Conservation (phyloP, 139 green algal species). For the Tetratostichococcus sp. region DNA sequence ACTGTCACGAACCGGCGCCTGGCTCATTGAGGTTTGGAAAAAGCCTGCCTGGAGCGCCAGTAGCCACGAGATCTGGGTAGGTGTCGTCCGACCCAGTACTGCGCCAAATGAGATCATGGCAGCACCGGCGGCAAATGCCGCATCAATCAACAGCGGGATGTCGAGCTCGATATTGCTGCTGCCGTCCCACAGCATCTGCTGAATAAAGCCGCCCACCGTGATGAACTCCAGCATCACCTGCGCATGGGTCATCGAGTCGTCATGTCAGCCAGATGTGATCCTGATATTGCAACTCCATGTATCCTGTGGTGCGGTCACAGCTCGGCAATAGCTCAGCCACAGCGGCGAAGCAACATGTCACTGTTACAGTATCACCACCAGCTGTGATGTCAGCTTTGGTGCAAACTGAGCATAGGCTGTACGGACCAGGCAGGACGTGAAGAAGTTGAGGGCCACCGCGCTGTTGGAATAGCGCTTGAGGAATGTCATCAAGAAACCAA, state of each 20-base stretch:
- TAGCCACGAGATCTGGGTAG: conserved; percentile 50
- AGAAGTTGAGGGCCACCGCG: conserved; percentile 56
- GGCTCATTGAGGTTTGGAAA: too few species aligned
- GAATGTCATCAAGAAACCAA: conserved; percentile 62
- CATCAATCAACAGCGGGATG: conserved; percentile 51
- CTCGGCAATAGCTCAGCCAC: too few species aligned
- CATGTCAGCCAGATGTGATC: too few species aligned
- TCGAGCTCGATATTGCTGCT: conserved; percentile 39
- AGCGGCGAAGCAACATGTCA: too few species aligned
- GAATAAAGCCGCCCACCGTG: conserved; percentile 11
- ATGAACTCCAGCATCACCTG: conserved; percentile 42
- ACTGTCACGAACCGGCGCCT: too few species aligned
- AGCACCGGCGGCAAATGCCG: conserved; percentile 36
- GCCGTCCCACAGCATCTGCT: conserved; percentile 23
- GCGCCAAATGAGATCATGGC: conserved; percentile 66
- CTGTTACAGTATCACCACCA: too few species aligned
- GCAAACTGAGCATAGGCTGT: neutral
- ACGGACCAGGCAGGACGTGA: conserved; percentile 27
- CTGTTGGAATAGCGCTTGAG: conserved; percentile 44
- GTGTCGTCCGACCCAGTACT: conserved; percentile 54
- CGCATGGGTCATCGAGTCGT: too few species aligned
- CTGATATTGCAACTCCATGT: too few species aligned
- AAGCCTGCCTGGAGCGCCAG: conserved; percentile 25
- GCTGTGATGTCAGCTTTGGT: neutral
- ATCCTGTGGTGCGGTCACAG: too few species aligned